A percentile compares a stretch with the other conserved stretches of the same genome.
These are phyloP conservation scores for Bromus sterilis DNA, from an alignment of 176 grass and related monocot genomes.

Conservation along the genomic window DNA sequence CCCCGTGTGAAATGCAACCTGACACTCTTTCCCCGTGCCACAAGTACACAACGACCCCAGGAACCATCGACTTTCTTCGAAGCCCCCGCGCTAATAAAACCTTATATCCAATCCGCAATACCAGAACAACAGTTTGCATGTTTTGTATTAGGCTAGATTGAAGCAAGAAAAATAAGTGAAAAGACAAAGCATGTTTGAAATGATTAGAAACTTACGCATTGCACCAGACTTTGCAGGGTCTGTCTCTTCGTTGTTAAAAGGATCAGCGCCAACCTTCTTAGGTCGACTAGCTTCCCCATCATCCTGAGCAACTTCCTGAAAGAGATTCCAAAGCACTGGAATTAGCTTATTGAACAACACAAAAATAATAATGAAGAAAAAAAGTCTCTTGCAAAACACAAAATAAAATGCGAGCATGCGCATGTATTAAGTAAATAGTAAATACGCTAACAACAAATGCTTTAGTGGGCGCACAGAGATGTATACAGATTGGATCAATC, in stretches of 20 bases:
- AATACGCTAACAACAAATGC: neutral
- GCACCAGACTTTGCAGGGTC: conserved; percentile 82
- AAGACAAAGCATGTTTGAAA: neutral
- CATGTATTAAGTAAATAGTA: neutral
- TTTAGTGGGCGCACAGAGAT: neutral
- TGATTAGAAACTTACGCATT: conserved; percentile 57
- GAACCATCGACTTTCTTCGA: neutral
- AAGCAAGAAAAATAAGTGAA: neutral
- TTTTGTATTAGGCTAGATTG: neutral
- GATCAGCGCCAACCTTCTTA: conserved; percentile 58
- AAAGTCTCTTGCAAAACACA: neutral
- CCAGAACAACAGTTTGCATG: neutral
- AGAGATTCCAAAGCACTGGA: conserved; percentile 19
- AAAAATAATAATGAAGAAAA: neutral
- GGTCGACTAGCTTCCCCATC: conserved; percentile 29
- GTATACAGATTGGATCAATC: neutral
- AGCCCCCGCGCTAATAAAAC: neutral
- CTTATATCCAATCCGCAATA: neutral
- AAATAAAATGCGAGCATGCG: neutral
- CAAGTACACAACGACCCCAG: neutral
- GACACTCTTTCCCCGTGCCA: neutral
- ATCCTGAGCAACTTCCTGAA: conserved; percentile 49
- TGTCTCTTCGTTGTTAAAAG: conserved; percentile 65
- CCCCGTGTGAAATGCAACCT: no score
- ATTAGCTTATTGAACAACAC: neutral